phyloP scores from a whole-genome alignment of 2,329 filamentous ascomycete genomes.

The Fusarium zealandicum region DNA sequence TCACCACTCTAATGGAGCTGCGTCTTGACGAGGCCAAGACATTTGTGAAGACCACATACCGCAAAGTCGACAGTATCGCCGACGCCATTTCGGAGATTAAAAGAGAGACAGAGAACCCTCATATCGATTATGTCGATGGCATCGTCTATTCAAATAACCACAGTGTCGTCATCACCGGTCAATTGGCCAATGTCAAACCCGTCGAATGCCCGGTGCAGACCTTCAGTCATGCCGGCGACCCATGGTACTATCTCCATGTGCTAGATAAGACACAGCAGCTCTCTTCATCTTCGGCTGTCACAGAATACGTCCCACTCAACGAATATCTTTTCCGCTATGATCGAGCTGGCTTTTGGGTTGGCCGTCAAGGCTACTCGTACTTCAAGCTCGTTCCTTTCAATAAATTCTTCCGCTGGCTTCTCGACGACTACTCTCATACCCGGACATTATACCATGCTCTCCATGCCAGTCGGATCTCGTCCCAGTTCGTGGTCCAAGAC shows the following conservation, averaged over 20 bases:
- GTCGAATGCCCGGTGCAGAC: constrained; percentile 24
- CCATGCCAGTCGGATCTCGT: constrained; percentile 63
- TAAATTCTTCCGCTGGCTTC: constrained; percentile 61
- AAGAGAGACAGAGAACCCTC: background rate
- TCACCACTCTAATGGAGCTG: constrained; percentile 66
- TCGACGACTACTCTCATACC: constrained; percentile 68
- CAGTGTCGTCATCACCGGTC: constrained; percentile 63
- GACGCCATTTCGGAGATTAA: constrained; percentile 54
- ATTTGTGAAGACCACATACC: constrained; percentile 65
- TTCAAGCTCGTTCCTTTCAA: constrained; percentile 60
- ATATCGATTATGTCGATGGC: constrained; percentile 65
- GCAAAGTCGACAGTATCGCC: constrained; percentile 50
- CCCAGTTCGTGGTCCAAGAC: constrained; percentile 68
- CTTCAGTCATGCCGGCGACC: constrained; percentile 63
- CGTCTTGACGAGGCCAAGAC: constrained; percentile 60
- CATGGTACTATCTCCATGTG: constrained; percentile 72
- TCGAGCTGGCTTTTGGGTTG: constrained; percentile 71
- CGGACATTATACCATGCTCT: constrained; percentile 68
- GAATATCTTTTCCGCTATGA: constrained; percentile 70
- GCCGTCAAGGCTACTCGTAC: constrained; percentile 65
- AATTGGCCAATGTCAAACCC: constrained; percentile 44
- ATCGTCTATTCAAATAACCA: constrained; percentile 59
- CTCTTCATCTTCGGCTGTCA: background rate
- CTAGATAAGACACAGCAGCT: constrained; percentile 41
- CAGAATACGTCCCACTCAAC: constrained; percentile 40